phyloP scores from a whole-genome alignment of 768 basidiomycete genomes.

The Trametes sanguinea region DNA sequence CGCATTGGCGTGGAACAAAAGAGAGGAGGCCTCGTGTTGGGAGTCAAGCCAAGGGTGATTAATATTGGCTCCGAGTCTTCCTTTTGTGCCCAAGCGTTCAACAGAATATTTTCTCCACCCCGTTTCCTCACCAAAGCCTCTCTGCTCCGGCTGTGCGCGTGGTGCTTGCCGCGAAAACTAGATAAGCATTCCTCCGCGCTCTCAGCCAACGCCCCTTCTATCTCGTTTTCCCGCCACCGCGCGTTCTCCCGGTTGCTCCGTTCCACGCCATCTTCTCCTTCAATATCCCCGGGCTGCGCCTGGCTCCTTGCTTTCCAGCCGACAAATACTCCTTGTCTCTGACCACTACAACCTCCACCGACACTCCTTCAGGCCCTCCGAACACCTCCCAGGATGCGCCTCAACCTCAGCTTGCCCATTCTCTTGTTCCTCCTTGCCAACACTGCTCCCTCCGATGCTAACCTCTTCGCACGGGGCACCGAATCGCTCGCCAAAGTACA shows the following conservation, averaged over 20 bases:
- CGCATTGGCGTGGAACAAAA: constrained; percentile 16
- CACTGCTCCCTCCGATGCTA: constrained; percentile 32
- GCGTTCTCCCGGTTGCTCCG: constrained; percentile 8
- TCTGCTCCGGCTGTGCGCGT: background rate
- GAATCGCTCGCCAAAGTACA: constrained; percentile 53
- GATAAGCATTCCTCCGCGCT: constrained; percentile 7
- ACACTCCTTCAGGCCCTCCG: background rate
- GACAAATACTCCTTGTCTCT: background rate
- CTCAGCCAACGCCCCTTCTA: background rate
- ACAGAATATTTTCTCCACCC: constrained; percentile 7
- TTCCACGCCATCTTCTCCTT: constrained; percentile 16
- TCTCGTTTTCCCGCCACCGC: constrained; percentile 3
- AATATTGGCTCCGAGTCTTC: constrained; percentile 9
- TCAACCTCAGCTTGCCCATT: constrained; percentile 27
- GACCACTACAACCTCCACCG: constrained; percentile 4
- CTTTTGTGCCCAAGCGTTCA: constrained; percentile 18
- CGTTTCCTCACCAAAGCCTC: constrained; percentile 17
- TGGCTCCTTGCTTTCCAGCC: background rate
- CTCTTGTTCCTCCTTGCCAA: constrained; percentile 37
- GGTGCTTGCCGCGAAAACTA: background rate
- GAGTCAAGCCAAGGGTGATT: constrained; percentile 1
- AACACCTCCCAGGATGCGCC: constrained; percentile 18
- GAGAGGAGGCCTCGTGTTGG: constrained; percentile 15
- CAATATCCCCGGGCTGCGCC: constrained; percentile 19
- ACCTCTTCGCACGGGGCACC: constrained; percentile 27